Percentiles rank a stretch among this genome's conserved stretches.
Conservation (phyloP, 768 basidiomycete genomes). For the Suillus weaverae region DNA sequence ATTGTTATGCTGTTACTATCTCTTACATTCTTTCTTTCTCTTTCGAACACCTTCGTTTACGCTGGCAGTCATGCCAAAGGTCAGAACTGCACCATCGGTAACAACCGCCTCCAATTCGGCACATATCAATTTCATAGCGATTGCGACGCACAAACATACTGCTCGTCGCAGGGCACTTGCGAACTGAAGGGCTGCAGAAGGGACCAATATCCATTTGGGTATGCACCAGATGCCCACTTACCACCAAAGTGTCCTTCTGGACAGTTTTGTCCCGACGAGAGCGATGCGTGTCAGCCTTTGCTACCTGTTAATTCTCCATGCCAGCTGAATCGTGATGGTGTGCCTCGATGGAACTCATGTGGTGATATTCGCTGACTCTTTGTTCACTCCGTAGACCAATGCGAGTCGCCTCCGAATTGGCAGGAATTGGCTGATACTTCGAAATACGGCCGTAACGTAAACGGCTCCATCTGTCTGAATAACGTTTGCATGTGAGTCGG, state of each 20-base stretch:
- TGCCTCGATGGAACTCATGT: constrained; percentile 10
- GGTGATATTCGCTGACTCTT: constrained; percentile 1
- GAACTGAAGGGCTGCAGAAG: constrained; percentile 65
- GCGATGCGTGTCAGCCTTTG: constrained; percentile 60
- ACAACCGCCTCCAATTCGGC: constrained; percentile 70
- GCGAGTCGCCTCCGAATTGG: constrained; percentile 66
- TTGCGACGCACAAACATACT: constrained; percentile 72
- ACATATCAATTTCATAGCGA: constrained; percentile 82
- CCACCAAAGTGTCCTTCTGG: constrained; percentile 63
- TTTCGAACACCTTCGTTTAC: constrained; percentile 35
- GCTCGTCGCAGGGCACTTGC: constrained; percentile 56
- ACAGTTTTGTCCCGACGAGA: constrained; percentile 85
- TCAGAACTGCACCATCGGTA: constrained; percentile 47
- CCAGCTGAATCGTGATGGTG: constrained; percentile 87
- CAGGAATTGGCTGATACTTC: constrained; percentile 61
- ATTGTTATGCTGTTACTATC: constrained; percentile 31
- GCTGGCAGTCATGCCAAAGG: constrained; percentile 51
- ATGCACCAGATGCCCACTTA: constrained; percentile 40
- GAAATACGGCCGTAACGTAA: constrained; percentile 69
- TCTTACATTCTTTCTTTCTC: constrained; percentile 57
- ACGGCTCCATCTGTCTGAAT: constrained; percentile 84
- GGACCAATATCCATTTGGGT: constrained; percentile 80
- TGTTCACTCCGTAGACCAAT: constrained; percentile 60
- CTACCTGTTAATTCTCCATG: constrained; percentile 66
- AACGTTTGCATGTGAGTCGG: constrained; percentile 73